These are phyloP conservation scores for Puccinia novopanici DNA, from an alignment of 1,284 basidiomycete species.

Conservation along the genomic window DNA sequence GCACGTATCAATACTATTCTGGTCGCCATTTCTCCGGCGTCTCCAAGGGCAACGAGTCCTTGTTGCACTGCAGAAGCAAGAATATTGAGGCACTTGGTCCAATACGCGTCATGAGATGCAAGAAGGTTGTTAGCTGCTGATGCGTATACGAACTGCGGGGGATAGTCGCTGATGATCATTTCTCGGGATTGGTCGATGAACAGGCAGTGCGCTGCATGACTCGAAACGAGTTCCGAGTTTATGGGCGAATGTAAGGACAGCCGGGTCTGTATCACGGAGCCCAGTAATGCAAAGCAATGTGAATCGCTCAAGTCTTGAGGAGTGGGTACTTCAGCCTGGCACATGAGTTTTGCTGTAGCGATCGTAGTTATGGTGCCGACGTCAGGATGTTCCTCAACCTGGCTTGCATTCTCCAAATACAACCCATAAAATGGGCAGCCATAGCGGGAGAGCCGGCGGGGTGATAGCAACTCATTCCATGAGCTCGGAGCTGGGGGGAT, in stretches of 20 bases:
- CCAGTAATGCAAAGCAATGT: not conserved
- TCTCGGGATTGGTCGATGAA: not conserved
- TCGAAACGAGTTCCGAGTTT: constrained; percentile 1
- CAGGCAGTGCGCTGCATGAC: not conserved
- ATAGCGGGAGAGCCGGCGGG: constrained; percentile 2
- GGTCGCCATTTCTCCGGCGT: not conserved
- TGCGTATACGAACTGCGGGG: not conserved
- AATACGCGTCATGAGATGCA: not conserved
- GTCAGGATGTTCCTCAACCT: not conserved
- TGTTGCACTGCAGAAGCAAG: not conserved
- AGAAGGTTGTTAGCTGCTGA: not conserved
- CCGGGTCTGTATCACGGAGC: not conserved
- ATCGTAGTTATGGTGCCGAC: not conserved
- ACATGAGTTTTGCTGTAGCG: not conserved
- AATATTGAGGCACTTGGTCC: not conserved
- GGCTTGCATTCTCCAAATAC: not conserved
- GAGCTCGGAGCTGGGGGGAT: not conserved
- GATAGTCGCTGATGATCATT: not conserved
- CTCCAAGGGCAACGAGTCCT: not conserved
- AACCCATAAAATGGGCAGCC: constrained; percentile 24
- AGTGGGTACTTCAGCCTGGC: not conserved
- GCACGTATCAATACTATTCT: not conserved
- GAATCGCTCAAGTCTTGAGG: not conserved
- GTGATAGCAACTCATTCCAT: constrained; percentile 7
- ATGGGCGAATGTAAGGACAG: not conserved